A percentile compares a stretch with the other conserved stretches of the same genome.
Evolutionary conservation across 306 rosid genomes (phyloP).

Genomic region (Cucurbita moschata): DNA sequence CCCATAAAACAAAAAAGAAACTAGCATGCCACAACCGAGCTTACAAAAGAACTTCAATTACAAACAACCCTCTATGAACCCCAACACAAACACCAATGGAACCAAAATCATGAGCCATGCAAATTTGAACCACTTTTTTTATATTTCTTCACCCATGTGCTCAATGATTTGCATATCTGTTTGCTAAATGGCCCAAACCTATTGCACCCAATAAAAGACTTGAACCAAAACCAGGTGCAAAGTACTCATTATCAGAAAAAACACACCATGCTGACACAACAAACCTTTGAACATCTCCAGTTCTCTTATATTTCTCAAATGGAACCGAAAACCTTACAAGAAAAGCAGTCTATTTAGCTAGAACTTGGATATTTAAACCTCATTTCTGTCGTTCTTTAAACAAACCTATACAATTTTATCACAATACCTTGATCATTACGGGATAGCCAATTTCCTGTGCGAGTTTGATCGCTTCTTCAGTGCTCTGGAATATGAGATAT

Average conservation of each 20-base stretch:
- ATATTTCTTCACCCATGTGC: not conserved
- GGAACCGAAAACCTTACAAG: not conserved
- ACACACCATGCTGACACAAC: not conserved
- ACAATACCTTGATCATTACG: conserved; percentile 84
- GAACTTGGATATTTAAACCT: not conserved
- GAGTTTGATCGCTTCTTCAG: conserved; percentile 76
- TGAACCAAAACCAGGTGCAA: not conserved
- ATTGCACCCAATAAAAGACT: not conserved
- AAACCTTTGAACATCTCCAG: not conserved
- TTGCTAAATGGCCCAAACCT: not conserved
- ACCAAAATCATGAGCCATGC: not conserved
- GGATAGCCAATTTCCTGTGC: conserved; percentile 92
- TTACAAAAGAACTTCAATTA: not conserved
- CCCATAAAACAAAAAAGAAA: not conserved
- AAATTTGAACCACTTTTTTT: not conserved
- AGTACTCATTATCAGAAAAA: not conserved
- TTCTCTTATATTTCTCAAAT: not conserved
- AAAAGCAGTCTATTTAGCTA: not conserved
- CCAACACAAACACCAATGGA: not conserved
- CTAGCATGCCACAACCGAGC: not conserved
- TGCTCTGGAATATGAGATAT: conserved; percentile 38
- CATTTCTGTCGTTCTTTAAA: not conserved
- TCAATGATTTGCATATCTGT: not conserved
- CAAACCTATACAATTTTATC: not conserved
- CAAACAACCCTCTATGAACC: not conserved